Evolutionary conservation across 2,329 filamentous ascomycete genomes (phyloP), one percentile per base, ranked within the genome.

Genomic region (Hysterium pulicare): DNA sequence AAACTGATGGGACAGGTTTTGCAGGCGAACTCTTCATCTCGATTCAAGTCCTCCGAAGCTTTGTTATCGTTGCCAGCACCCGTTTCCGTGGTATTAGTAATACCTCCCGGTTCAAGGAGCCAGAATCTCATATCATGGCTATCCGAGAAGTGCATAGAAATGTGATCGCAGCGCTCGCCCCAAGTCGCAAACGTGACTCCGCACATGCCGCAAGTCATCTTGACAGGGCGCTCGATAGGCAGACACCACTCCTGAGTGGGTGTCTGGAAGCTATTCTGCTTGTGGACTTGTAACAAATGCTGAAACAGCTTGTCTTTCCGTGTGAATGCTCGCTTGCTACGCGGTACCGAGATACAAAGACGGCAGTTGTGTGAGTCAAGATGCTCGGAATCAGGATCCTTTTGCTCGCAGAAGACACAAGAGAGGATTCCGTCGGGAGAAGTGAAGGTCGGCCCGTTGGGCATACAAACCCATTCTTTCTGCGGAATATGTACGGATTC

Each of bases 401-500:
- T 46, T 24, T 59, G 57, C 38, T 64, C 64, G 55, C 74, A 77
- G 47, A 76, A 76, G 28, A 69, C 71, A 55, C 74, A 77, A 22
- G 61, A 53, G 3, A 62, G 46, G 32, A 78, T 75, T 0, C 73
- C 68, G 47, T 77, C 74, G 38, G 75, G 52, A n/a, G 16, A 9
- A 11, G 15, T 17, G 30, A 33, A 33, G 5, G 34, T 39, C 4
- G 51, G 46, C 10, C 72, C 74, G n/a, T 67, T 59, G 5, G 72
- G 73, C 44, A 73, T 71, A 52, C 74, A 77, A 6, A 69, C 72
- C 74, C 71, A 6, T 79, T 85, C 16, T 81, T 75, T 82, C 81
- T 86, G 42, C 76, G 73, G 61, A 82, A 74, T 5, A 79, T 85
- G 45, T 81, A 59, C 59, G 81, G 83, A 42, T 82, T 65, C 5